Base-by-base conservation (phyloP, 805 yeast genomes). In the Barnettozyma salicaria region DNA sequence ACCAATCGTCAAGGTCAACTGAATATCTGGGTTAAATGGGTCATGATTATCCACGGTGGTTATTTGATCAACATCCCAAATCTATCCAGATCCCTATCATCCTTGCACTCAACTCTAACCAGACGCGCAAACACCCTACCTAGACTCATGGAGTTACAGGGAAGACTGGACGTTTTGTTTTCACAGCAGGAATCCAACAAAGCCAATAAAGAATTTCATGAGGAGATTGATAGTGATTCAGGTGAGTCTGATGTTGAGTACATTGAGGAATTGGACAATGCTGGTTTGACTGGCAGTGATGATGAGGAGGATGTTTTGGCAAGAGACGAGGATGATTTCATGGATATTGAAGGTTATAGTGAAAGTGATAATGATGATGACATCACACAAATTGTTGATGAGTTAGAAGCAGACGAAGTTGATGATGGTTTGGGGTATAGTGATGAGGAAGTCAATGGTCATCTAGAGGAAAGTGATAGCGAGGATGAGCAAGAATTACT, bases 1-100 rank as follows among this genome's bases (percentile, higher is more conserved):
- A 76, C 80, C 5, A 66, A 70, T 40, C 64, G 80, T 34, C 70
- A 67, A 45, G 72, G 71, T 5, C 67, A 68, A 32, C 61, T 68
- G 40, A 71, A 74, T 27, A 60, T 74, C 5, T 92, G 97, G 97
- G 76, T 90, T 38, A 84, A 86, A 58, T 87, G 94, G 89, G 66
- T 87, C 19, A 65, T 92, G 52, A 71, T 90, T 30, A 67, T 77
- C 5, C 94, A 87, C 56, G 97, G 97, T 31, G 86, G 85, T 1
- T 72, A 79, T 45, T 64, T 68, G 34, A 61, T 61, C 26, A 53
- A 60, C 27, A 55, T 64, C 26, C 66, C 67, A 39, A 66, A 76
- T 38, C 67, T 79, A 39, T 65, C 76, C 37, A 73, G 68, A 26
- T 65, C 77, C 17, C 63, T 88, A 41, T 74, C 80, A 9, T 64